These are phyloP conservation scores for Globisporangium recalcitrans DNA, from an alignment of 352 stramenopile species.

Conservation along the genomic window DNA sequence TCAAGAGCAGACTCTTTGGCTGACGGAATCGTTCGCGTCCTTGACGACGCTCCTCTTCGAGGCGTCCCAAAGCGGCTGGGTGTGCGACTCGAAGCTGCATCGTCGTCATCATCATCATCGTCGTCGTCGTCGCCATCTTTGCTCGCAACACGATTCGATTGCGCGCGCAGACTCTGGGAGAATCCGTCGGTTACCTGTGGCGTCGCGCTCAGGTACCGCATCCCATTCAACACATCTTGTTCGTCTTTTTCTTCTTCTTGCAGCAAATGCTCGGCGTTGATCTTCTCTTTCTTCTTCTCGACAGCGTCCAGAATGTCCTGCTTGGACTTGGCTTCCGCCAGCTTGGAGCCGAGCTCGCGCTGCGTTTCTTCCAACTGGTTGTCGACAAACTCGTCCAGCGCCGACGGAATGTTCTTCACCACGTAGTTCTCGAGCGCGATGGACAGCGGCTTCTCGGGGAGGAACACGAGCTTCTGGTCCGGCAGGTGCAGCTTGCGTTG, in stretches of 20 bases:
- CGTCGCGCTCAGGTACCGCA: not conserved
- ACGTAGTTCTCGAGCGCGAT: constrained; percentile 79
- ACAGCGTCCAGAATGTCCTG: constrained; percentile 62
- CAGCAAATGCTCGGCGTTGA: constrained; percentile 45
- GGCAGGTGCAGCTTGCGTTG: constrained; percentile 51
- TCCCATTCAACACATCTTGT: constrained; percentile 1
- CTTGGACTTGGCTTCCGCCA: constrained; percentile 41
- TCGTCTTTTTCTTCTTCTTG: constrained; percentile 45
- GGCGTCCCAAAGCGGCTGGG: constrained; percentile 24
- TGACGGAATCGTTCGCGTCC: not conserved
- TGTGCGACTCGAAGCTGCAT: constrained; percentile 22
- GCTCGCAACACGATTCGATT: not conserved
- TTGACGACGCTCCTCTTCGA: constrained; percentile 4
- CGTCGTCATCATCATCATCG: constrained; percentile 18
- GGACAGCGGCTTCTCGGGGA: constrained; percentile 62
- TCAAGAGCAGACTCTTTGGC: constrained; percentile 8
- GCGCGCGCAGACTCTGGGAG: constrained; percentile 22
- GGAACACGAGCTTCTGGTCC: constrained; percentile 70
- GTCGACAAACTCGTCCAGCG: constrained; percentile 76
- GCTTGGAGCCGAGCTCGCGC: constrained; percentile 42
- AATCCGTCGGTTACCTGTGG: constrained; percentile 15
- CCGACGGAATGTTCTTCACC: constrained; percentile 72
- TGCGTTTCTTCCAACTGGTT: constrained; percentile 66
- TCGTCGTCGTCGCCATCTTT: constrained; percentile 13
- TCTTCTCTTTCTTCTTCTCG: constrained; percentile 59